phyloP scores from a whole-genome alignment of 2,329 filamentous ascomycete species.

The Neopestalotiopsis sp. region DNA sequence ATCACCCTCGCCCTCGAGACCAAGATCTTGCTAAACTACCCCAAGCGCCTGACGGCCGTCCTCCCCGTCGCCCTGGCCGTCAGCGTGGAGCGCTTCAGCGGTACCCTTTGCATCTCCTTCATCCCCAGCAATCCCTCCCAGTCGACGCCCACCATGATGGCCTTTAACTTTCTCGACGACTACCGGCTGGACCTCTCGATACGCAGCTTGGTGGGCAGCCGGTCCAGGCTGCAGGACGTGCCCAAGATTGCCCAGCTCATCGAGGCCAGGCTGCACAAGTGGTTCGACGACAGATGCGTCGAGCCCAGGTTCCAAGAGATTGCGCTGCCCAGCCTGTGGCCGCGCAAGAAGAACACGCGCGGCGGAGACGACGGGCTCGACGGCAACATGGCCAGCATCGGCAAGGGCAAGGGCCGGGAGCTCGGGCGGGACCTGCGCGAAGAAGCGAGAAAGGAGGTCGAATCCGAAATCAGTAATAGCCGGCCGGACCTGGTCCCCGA shows the following conservation, averaged over 20 bases:
- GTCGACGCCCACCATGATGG: constrained; percentile 83
- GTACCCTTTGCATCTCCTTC: constrained; percentile 91
- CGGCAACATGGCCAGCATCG: constrained; percentile 51
- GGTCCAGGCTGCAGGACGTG: constrained; percentile 82
- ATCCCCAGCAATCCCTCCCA: constrained; percentile 76
- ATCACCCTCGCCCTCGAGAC: constrained; percentile 95
- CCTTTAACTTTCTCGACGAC: constrained; percentile 91
- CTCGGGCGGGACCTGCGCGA: constrained; percentile 55
- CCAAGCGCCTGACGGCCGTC: constrained; percentile 85
- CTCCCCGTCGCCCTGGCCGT: constrained; percentile 91
- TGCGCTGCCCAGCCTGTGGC: constrained; percentile 82
- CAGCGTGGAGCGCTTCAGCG: constrained; percentile 91
- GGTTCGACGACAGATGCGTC: constrained; percentile 88
- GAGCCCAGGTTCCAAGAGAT: constrained; percentile 89
- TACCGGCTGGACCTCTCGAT: constrained; percentile 86
- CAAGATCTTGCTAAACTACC: constrained; percentile 92
- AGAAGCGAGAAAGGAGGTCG: constrained; percentile 53
- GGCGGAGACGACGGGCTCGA: constrained; percentile 68
- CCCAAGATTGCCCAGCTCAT: constrained; percentile 88
- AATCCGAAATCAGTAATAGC: constrained; percentile 48
- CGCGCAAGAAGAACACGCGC: constrained; percentile 81
- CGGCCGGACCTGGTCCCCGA: constrained; percentile 40
- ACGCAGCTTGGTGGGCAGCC: constrained; percentile 77
- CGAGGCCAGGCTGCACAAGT: constrained; percentile 79
- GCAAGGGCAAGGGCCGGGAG: constrained; percentile 61